Evolutionary conservation across 192 early-diverging fungal species (phyloP).

Genomic region (Radiomyces spectabilis): DNA sequence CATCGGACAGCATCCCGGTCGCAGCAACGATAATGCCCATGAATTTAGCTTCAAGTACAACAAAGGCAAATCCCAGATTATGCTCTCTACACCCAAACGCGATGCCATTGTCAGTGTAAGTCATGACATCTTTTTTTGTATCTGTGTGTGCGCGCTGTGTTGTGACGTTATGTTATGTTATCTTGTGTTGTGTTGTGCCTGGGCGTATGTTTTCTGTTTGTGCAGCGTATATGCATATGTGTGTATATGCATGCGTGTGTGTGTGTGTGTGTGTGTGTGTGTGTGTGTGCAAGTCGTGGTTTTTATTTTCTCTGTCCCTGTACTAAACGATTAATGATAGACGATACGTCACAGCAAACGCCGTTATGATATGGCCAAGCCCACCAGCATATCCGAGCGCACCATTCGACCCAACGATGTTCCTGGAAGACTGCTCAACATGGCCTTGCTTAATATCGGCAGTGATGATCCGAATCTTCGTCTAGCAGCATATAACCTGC

Average conservation of each 20-base stretch:
- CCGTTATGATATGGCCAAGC: constrained; percentile 60
- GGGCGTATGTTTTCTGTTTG: too few relatives aligned
- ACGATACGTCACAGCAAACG: constrained; percentile 66
- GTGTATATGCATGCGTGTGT: too few relatives aligned
- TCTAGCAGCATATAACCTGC: constrained; percentile 82
- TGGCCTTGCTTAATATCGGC: constrained; percentile 85
- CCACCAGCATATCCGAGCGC: constrained; percentile 56
- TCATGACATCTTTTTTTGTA: background rate
- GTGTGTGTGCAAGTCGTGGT: too few relatives aligned
- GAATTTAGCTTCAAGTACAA: constrained; percentile 79
- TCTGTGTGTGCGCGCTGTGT: too few relatives aligned
- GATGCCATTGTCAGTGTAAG: constrained; percentile 49
- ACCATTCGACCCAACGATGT: constrained; percentile 82
- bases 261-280: too few relatives aligned
- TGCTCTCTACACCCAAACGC: constrained; percentile 67
- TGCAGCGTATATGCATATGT: too few relatives aligned
- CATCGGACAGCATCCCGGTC: constrained; percentile 1
- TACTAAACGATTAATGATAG: constrained; percentile 43
- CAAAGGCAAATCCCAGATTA: constrained; percentile 50
- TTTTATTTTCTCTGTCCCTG: too few relatives aligned
- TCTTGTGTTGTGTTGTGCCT: too few relatives aligned
- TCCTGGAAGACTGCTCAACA: constrained; percentile 85
- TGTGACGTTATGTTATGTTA: too few relatives aligned
- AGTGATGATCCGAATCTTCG: constrained; percentile 75
- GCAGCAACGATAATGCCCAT: constrained; percentile 48